These are phyloP conservation scores for Ustilago hordei DNA, from an alignment of 1,284 basidiomycete genomes.

Conservation along the genomic window DNA sequence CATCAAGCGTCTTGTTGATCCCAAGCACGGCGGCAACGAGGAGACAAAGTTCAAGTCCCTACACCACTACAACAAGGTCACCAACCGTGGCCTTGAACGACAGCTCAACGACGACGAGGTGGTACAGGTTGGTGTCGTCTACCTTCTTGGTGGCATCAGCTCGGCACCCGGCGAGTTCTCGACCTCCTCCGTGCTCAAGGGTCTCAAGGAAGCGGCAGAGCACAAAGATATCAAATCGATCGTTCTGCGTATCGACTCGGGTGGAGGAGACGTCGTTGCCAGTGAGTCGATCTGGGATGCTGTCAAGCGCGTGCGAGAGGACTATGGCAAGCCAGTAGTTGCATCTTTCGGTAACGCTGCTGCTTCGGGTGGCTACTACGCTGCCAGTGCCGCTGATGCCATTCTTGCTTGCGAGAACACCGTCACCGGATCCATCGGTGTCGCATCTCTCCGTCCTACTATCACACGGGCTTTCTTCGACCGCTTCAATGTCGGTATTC, in stretches of 20 bases:
- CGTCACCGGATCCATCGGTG: conserved; percentile 71
- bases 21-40: conserved; percentile 50
- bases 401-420: conserved; percentile 70
- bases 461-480: conserved; percentile 71
- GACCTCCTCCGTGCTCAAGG: conserved; percentile 69
- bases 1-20: conserved; percentile 53
- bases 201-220: conserved; percentile 70
- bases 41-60: conserved; percentile 59
- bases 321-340: conserved; percentile 70
- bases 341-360: conserved; percentile 71
- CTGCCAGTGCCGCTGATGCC: conserved; percentile 64
- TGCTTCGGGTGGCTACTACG: conserved; percentile 71
- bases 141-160: conserved; percentile 70
- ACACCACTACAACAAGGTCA: conserved; percentile 54
- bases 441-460: conserved; percentile 71
- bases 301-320: conserved; percentile 66
- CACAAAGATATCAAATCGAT: conserved; percentile 70
- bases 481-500: conserved; percentile 69
- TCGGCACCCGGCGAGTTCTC: conserved; percentile 60
- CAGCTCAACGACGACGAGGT: conserved; percentile 59
- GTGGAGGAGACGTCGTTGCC: conserved; percentile 71
- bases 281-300: conserved; percentile 71
- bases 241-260: conserved; percentile 71
- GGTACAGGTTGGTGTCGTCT: conserved; percentile 70
- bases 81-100: conserved; percentile 46